phyloP scores from a whole-genome alignment of 805 yeast species.

The Pichia californica region DNA sequence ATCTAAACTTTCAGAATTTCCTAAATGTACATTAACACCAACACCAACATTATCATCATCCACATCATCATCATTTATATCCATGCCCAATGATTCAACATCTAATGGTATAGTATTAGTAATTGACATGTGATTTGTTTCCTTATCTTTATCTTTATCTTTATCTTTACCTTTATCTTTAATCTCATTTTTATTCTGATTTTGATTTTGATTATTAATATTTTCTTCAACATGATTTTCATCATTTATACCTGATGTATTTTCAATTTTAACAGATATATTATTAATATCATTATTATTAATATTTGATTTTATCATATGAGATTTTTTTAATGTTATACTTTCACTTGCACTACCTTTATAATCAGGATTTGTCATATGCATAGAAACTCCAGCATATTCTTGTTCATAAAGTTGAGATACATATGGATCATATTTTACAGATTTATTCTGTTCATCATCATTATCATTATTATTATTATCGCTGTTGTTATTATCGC shows the following conservation, averaged over 20 bases:
- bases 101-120: not conserved
- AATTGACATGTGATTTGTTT: too few species aligned
- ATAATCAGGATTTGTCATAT: constrained; percentile 23
- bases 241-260: too few species aligned
- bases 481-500: too few species aligned
- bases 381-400: constrained; percentile 19
- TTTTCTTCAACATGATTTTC: too few species aligned
- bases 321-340: constrained; percentile 1
- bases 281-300: too few species aligned
- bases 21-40: constrained; percentile 5
- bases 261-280: too few species aligned
- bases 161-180: too few species aligned
- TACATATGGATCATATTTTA: constrained; percentile 16
- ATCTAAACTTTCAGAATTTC: constrained; percentile 1
- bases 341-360: constrained; percentile 12
- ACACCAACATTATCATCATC: constrained; percentile 1
- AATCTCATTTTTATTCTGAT: too few species aligned
- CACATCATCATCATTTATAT: not conserved
- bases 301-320: not conserved
- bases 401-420: constrained; percentile 30
- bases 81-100: not conserved
- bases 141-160: too few species aligned
- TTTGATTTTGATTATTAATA: too few species aligned
- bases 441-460: not conserved
- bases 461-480: not conserved